Conservation (phyloP, 192 early-diverging fungal species). For the Coemansia sp. region DNA sequence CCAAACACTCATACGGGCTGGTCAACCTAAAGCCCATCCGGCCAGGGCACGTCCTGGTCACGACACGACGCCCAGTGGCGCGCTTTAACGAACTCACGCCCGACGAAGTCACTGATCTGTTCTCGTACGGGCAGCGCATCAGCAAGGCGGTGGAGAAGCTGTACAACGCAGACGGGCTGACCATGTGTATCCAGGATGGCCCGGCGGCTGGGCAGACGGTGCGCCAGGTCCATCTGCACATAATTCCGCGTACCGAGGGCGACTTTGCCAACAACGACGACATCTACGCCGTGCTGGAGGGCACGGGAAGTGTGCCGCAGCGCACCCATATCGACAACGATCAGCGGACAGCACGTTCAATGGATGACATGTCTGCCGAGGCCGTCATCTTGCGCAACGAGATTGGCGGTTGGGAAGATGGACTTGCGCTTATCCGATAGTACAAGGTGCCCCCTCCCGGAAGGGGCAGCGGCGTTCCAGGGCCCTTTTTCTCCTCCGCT, state of each 20-base stretch:
- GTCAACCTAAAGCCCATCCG: conserved; percentile 92
- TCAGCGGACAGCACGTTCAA: conserved; percentile 61
- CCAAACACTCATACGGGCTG: conserved; percentile 66
- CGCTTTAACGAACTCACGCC: conserved; percentile 71
- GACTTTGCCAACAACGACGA: conserved; percentile 87
- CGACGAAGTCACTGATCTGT: conserved; percentile 81
- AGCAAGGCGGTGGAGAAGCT: conserved; percentile 67
- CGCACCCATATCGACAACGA: conserved; percentile 56
- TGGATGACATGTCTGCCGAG: conserved; percentile 69
- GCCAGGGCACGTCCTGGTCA: conserved; percentile 76
- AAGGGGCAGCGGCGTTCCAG: too few species aligned
- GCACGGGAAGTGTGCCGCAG: conserved; percentile 19
- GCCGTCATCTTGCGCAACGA: conserved; percentile 24
- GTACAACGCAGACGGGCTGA: conserved; percentile 65
- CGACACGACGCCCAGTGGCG: conserved; percentile 59
- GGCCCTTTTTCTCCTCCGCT: background rate
- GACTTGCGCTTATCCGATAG: too few species aligned
- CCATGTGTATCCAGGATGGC: conserved; percentile 77
- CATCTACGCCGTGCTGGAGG: conserved; percentile 73
- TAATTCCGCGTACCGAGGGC: conserved; percentile 75
- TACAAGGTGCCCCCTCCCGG: too few species aligned
- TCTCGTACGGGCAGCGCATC: conserved; percentile 70
- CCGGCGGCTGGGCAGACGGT: conserved; percentile 73
- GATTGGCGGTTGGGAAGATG: conserved; percentile 11
- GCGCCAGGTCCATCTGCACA: conserved; percentile 85